Conservation (phyloP, 805 yeast species). For the Candida sithepensis region DNA sequence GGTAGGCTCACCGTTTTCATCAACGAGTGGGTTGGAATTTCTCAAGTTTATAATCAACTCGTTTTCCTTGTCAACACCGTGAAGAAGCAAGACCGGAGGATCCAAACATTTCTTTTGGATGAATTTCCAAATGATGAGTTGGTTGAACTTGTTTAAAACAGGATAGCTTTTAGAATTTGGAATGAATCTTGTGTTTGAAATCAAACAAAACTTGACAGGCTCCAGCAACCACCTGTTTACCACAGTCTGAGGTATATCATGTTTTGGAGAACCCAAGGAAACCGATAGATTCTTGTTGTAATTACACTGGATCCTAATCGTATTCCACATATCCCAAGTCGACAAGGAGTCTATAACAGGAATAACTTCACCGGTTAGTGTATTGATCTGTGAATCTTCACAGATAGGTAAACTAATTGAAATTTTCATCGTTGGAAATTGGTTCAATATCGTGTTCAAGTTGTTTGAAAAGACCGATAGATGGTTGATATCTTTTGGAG, state of each 20-base stretch:
- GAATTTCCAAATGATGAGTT: constrained; percentile 42
- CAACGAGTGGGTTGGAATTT: constrained; percentile 6
- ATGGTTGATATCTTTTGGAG: constrained; percentile 56
- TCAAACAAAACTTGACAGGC: constrained; percentile 54
- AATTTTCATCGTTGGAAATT: constrained; percentile 34
- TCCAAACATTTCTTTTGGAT: constrained; percentile 38
- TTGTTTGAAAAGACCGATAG: constrained; percentile 47
- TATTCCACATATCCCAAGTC: constrained; percentile 76
- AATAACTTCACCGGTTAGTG: constrained; percentile 20
- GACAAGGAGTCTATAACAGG: constrained; percentile 43
- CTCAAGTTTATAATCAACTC: constrained; percentile 14
- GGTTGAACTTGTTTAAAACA: constrained; percentile 58
- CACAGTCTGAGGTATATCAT: constrained; percentile 46
- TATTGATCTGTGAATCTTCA: constrained; percentile 35
- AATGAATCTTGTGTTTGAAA: constrained; percentile 55
- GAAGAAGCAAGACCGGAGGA: constrained; percentile 44
- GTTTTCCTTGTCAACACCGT: constrained; percentile 47
- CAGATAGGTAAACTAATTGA: constrained; percentile 49
- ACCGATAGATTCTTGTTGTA: constrained; percentile 59
- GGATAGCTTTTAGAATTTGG: constrained; percentile 61
- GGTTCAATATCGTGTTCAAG: constrained; percentile 24
- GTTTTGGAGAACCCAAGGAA: constrained; percentile 70
- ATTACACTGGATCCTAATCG: constrained; percentile 52
- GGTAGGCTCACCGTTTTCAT: constrained; percentile 16
- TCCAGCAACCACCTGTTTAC: constrained; percentile 65